Percentiles rank a stretch among this genome's conserved stretches.
Conservation (phyloP, 495 filamentous ascomycete genomes). For the Penicillium cinerascens region DNA sequence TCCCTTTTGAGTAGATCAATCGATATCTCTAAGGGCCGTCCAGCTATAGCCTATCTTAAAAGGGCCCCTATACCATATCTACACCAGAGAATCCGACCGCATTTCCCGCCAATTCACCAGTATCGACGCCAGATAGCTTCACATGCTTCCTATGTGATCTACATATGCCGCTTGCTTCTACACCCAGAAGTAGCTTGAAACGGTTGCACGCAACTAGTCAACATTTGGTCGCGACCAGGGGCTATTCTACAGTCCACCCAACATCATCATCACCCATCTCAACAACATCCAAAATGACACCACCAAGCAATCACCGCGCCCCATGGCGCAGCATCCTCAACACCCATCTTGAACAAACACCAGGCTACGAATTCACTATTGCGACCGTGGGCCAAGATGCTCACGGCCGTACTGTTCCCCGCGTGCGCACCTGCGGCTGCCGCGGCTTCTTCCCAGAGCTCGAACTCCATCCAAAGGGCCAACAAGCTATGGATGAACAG, state of each 20-base stretch:
- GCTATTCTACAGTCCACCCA: background rate
- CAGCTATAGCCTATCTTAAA: background rate
- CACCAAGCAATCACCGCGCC: conserved; percentile 29
- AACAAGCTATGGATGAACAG: conserved; percentile 64
- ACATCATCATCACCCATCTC: background rate
- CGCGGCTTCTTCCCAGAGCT: conserved; percentile 78
- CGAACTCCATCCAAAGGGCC: conserved; percentile 40
- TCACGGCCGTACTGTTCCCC: conserved; percentile 44
- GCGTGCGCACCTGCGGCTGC: conserved; percentile 65
- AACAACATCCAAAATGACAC: conserved; percentile 4
- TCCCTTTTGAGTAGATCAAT: background rate
- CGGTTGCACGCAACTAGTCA: background rate
- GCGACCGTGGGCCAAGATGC: conserved; percentile 55
- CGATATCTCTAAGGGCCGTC: background rate
- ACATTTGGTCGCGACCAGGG: background rate
- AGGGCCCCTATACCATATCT: background rate
- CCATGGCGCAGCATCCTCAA: conserved; percentile 70
- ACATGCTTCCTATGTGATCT: background rate
- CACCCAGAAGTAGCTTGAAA: background rate
- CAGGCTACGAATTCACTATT: conserved; percentile 67
- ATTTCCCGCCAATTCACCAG: background rate
- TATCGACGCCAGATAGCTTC: background rate
- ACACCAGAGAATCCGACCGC: background rate
- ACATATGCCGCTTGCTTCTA: background rate
- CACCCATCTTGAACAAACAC: conserved; percentile 58